These are phyloP conservation scores for Leavenworthia alabamica DNA, from an alignment of 345 rosid species.

Conservation along the genomic window DNA sequence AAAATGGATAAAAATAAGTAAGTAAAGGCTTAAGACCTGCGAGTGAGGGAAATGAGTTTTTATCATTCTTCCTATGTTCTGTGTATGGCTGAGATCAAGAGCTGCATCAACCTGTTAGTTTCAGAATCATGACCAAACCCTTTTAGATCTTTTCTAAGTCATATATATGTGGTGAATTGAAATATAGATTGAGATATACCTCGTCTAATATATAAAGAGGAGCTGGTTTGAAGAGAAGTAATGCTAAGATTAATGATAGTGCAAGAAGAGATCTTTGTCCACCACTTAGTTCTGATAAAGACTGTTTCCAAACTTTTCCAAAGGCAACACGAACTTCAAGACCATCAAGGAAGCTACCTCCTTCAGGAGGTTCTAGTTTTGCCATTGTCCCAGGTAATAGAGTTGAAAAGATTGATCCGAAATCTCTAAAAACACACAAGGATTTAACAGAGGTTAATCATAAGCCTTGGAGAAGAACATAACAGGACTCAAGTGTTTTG, in stretches of 20 bases:
- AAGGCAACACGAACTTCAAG: conserved; percentile 95
- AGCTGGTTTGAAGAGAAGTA: conserved; percentile 92
- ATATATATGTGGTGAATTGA: too few relatives aligned
- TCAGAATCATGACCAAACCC: conserved; percentile 2
- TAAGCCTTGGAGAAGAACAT: too few relatives aligned
- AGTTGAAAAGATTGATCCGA: conserved; percentile 90
- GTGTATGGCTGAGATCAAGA: conserved; percentile 95
- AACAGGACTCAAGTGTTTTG: too few relatives aligned
- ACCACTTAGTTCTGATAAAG: conserved; percentile 87
- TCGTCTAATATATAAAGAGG: conserved; percentile 94
- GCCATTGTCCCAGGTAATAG: conserved; percentile 88
- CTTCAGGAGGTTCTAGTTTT: conserved; percentile 86
- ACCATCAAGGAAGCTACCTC: conserved; percentile 81
- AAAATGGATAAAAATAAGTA: too few relatives aligned
- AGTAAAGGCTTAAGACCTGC: conserved; percentile 57
- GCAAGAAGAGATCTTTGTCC: conserved; percentile 96
- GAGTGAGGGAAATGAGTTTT: conserved; percentile 49
- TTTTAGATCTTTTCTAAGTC: too few relatives aligned
- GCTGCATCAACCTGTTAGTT: conserved; percentile 78
- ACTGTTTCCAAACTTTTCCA: conserved; percentile 94
- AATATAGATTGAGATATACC: conserved; percentile 44
- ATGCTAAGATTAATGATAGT: conserved; percentile 78
- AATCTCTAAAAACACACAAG: too few relatives aligned
- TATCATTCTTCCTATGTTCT: conserved; percentile 98
- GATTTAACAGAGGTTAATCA: too few relatives aligned